phyloP scores from a whole-genome alignment of 257 asterid genomes.

The Solanum peruvianum region DNA sequence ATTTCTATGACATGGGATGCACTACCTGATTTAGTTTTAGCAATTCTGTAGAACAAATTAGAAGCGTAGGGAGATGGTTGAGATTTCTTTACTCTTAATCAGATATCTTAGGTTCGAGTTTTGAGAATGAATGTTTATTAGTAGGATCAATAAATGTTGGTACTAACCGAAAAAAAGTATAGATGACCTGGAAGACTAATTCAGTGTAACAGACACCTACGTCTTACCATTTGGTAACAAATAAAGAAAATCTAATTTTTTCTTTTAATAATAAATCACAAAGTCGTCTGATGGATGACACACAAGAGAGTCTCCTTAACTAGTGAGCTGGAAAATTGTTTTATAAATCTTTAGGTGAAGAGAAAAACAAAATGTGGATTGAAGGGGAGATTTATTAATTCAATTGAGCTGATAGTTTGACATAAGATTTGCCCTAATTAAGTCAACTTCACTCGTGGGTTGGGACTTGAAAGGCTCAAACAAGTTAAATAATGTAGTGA shows the following conservation, averaged over 20 bases:
- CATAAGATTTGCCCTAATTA: background rate
- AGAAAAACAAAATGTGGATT: background rate
- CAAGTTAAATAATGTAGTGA: background rate
- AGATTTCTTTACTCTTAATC: background rate
- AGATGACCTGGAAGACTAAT: background rate
- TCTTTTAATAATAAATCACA: background rate
- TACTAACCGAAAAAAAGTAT: background rate
- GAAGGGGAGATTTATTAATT: background rate
- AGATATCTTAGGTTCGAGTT: background rate
- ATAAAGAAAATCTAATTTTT: background rate
- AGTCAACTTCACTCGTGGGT: background rate
- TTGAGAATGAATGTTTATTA: too few species aligned
- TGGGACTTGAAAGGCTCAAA: background rate
- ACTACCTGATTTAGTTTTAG: background rate
- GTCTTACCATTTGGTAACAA: background rate
- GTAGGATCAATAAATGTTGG: background rate
- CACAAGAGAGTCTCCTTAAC: background rate
- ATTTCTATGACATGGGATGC: background rate
- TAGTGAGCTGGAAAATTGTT: background rate
- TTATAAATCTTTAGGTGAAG: background rate
- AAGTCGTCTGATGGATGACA: background rate
- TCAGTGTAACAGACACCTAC: background rate
- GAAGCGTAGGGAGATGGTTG: too few species aligned
- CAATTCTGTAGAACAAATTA: background rate
- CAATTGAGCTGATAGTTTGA: background rate